phyloP scores from a whole-genome alignment of 169 alveolate species.

The Ichthyophthirius multifiliis region DNA sequence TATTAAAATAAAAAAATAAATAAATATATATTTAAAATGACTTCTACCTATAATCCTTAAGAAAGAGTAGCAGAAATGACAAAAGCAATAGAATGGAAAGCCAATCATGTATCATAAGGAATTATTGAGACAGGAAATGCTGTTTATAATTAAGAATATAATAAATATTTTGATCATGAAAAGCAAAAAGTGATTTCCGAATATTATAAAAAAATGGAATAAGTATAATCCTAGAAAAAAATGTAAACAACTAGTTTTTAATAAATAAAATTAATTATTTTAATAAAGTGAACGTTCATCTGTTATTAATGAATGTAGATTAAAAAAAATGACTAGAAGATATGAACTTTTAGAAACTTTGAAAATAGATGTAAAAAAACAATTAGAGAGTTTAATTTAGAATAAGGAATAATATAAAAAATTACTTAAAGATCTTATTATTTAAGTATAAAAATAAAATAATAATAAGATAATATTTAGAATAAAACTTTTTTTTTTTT shows the following conservation, averaged over 20 bases:
- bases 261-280: background rate
- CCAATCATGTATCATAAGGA: background rate
- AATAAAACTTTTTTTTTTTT: too few relatives aligned
- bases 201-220: too few relatives aligned
- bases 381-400: background rate
- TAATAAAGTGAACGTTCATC: constrained; percentile 25
- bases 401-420: constrained; percentile 23
- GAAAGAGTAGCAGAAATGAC: background rate
- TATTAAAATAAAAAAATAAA: too few relatives aligned
- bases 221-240: too few relatives aligned
- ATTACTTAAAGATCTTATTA: constrained; percentile 24
- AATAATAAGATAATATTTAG: too few relatives aligned
- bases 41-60: background rate
- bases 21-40: too few relatives aligned
- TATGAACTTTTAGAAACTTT: constrained; percentile 18
- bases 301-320: constrained; percentile 23
- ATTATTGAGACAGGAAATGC: background rate
- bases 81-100: background rate
- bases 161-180: background rate
- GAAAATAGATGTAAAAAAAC: constrained; percentile 21
- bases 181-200: background rate
- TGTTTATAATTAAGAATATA: background rate
- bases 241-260: background rate
- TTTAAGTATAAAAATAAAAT: too few relatives aligned
- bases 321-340: constrained; percentile 30